phyloP scores from a whole-genome alignment of 257 asterid genomes.

The Solanum pimpinellifolium region DNA sequence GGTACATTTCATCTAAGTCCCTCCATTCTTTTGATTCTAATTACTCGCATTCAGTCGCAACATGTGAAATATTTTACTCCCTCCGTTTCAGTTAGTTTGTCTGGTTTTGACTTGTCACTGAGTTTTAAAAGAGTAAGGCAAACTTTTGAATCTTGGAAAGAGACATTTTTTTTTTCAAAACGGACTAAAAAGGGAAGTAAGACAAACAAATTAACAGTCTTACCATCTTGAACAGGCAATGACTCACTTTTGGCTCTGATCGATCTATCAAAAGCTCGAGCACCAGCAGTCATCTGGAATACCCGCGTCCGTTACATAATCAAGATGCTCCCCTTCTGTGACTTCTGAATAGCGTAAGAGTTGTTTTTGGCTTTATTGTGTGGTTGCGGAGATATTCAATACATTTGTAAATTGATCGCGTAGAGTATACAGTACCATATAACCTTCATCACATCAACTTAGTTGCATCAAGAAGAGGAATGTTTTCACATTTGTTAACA shows the following conservation, averaged over 20 bases:
- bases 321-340: neutral
- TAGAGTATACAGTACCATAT: neutral
- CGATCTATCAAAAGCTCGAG: neutral
- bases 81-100: neutral
- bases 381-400: neutral
- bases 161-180: neutral
- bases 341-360: neutral
- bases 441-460: neutral
- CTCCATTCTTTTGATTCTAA: neutral
- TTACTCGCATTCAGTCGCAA: neutral
- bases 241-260: constrained; percentile 3
- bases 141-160: neutral
- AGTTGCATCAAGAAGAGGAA: neutral
- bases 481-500: neutral
- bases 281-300: neutral
- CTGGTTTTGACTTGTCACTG: neutral
- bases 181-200: neutral
- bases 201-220: neutral
- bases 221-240: constrained; percentile 1
- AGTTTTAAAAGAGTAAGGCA: no score
- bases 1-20: neutral
- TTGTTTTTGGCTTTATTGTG: neutral
- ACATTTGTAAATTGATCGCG: neutral
- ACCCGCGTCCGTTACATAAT: neutral
- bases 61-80: neutral